Conservation (phyloP, 2,329 filamentous ascomycete species). For the Monosporascus sp. region DNA sequence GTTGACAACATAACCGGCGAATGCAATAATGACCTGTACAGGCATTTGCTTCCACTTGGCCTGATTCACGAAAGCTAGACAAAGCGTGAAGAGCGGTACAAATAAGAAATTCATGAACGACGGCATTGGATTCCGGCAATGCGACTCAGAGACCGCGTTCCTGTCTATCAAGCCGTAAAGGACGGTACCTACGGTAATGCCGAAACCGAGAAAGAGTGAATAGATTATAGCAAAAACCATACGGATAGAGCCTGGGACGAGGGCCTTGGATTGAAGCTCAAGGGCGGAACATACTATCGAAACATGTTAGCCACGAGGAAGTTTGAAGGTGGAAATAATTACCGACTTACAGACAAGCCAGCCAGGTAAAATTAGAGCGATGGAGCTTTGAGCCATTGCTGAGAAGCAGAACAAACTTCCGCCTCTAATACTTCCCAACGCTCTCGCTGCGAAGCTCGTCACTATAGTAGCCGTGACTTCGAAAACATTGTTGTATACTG, state of each 20-base stretch:
- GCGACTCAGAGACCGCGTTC: conserved; percentile 36
- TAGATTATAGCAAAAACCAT: conserved; percentile 71
- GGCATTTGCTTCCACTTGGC: conserved; percentile 75
- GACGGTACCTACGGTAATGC: conserved; percentile 57
- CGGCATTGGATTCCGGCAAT: conserved; percentile 39
- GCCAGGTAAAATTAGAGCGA: conserved; percentile 68
- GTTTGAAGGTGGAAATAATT: not conserved
- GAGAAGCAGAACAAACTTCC: conserved; percentile 65
- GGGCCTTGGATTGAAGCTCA: conserved; percentile 62
- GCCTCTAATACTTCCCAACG: conserved; percentile 58
- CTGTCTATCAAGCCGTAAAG: conserved; percentile 46
- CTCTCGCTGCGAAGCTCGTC: conserved; percentile 65
- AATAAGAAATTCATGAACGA: conserved; percentile 56
- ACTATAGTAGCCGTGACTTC: conserved; percentile 54
- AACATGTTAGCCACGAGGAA: conserved; percentile 1
- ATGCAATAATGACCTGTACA: conserved; percentile 68
- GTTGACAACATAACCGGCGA: conserved; percentile 71
- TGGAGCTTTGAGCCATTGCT: conserved; percentile 65
- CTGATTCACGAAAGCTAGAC: conserved; percentile 72
- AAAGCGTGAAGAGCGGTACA: conserved; percentile 63
- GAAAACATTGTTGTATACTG: conserved; percentile 56
- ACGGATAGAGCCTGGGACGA: conserved; percentile 64
- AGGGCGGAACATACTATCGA: conserved; percentile 47
- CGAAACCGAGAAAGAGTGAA: conserved; percentile 64
- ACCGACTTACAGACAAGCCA: conserved; percentile 37